Conservation (phyloP, 768 basidiomycete genomes). For the Macrolepiota dolichaula region DNA sequence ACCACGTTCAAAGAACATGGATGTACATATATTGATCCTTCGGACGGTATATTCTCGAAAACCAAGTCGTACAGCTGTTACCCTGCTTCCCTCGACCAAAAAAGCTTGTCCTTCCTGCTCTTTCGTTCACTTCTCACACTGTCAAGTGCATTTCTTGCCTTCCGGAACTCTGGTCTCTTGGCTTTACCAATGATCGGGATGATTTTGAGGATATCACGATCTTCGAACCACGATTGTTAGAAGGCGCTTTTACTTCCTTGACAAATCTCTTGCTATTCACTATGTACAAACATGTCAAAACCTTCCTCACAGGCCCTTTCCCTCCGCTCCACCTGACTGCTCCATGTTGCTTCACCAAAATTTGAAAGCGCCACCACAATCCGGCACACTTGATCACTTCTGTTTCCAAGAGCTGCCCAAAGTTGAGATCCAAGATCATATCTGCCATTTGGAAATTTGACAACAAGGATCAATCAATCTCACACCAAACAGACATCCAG, state of each 20-base stretch:
- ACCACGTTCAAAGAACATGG: too few relatives aligned
- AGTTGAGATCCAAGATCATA: not conserved
- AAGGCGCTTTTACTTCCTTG: slow-evolving; percentile 7
- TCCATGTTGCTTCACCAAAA: not conserved
- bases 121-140: slow-evolving; percentile 3
- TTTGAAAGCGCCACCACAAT: not conserved
- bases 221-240: not conserved
- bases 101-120: slow-evolving; percentile 12
- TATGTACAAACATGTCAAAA: not conserved
- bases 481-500: slow-evolving; percentile 18
- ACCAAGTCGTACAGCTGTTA: not conserved
- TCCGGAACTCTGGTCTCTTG: slow-evolving; percentile 8
- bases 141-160: slow-evolving; percentile 4
- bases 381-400: slow-evolving; percentile 6
- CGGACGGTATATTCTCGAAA: too few relatives aligned
- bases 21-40: too few relatives aligned
- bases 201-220: slow-evolving; percentile 1
- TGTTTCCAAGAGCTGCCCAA: slow-evolving; percentile 5
- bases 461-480: slow-evolving; percentile 16
- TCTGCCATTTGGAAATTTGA: not conserved
- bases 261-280: slow-evolving; percentile 5
- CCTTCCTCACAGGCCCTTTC: slow-evolving; percentile 4
- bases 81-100: slow-evolving; percentile 1
- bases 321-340: slow-evolving; percentile 3
- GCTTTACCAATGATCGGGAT: slow-evolving; percentile 8